Percentiles rank a stretch among this genome's conserved stretches.
Conservation (phyloP, 208 protist species). For the Trypanosoma grayi region DNA sequence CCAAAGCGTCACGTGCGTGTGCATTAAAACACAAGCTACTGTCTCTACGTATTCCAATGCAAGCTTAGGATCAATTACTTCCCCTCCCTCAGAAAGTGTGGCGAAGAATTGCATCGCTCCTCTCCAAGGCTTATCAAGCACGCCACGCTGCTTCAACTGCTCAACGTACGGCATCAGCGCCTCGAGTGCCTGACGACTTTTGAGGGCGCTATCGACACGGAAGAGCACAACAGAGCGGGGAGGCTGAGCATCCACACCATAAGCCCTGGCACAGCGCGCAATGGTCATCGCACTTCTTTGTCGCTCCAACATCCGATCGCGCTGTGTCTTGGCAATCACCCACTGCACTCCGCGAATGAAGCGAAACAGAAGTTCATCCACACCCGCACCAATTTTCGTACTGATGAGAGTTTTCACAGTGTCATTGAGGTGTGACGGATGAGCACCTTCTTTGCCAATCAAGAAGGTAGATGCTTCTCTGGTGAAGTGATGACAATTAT, state of each 20-base stretch:
- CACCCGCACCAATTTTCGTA: constrained; percentile 40
- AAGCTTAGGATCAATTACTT: constrained; percentile 33
- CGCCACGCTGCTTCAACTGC: constrained; percentile 30
- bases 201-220: constrained; percentile 28
- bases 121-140: constrained; percentile 18
- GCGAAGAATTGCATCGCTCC: not conserved
- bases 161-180: constrained; percentile 42
- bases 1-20: constrained; percentile 49
- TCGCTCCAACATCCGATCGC: constrained; percentile 36
- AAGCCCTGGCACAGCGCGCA: constrained; percentile 28
- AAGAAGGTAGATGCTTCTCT: constrained; percentile 66
- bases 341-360: constrained; percentile 51
- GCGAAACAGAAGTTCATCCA: constrained; percentile 37
- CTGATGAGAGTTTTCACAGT: constrained; percentile 40
- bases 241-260: constrained; percentile 42
- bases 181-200: constrained; percentile 21
- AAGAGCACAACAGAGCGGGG: constrained; percentile 58
- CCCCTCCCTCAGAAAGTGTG: constrained; percentile 28
- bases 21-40: constrained; percentile 35
- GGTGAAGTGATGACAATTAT: constrained; percentile 95
- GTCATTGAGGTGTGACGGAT: constrained; percentile 47
- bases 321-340: constrained; percentile 28
- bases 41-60: constrained; percentile 49
- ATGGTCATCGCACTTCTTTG: constrained; percentile 39
- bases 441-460: constrained; percentile 21